These are phyloP conservation scores for Elongisporangium anandrum DNA, from an alignment of 352 stramenopile genomes.

Conservation along the genomic window DNA sequence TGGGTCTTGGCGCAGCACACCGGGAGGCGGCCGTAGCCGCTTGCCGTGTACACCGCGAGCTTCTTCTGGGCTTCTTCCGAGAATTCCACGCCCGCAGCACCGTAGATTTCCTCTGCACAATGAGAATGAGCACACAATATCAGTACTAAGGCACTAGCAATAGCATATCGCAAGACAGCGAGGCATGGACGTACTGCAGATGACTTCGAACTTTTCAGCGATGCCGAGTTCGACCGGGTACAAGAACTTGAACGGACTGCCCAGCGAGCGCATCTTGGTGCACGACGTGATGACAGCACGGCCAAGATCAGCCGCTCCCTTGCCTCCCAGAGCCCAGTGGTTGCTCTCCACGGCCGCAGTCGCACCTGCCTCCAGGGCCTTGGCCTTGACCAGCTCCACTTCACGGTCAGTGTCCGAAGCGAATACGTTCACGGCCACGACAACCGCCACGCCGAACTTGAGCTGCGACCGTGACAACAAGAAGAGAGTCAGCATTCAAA, in stretches of 20 bases:
- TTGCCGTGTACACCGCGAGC: constrained; percentile 88
- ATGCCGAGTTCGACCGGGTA: constrained; percentile 93
- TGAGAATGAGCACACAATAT: constrained; percentile 3
- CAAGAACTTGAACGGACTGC: constrained; percentile 92
- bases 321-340: constrained; percentile 64
- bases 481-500: background rate
- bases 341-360: constrained; percentile 95
- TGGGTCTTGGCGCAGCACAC: constrained; percentile 99
- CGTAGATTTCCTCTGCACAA: constrained; percentile 93
- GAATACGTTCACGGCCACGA: constrained; percentile 94
- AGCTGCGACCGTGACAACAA: constrained; percentile 13
- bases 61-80: constrained; percentile 92
- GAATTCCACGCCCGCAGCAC: constrained; percentile 93
- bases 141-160: constrained; percentile 18
- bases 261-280: constrained; percentile 56
- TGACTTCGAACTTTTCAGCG: constrained; percentile 94
- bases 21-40: constrained; percentile 68
- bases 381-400: constrained; percentile 91
- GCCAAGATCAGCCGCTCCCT: constrained; percentile 91
- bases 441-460: constrained; percentile 93
- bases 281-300: constrained; percentile 92
- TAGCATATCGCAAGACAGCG: too few species aligned
- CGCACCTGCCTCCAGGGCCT: constrained; percentile 91
- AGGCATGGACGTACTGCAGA: constrained; percentile 93
- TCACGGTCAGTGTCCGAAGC: constrained; percentile 75